Conservation (phyloP, 2,329 filamentous ascomycete species). For the Fusarium kyushuense region DNA sequence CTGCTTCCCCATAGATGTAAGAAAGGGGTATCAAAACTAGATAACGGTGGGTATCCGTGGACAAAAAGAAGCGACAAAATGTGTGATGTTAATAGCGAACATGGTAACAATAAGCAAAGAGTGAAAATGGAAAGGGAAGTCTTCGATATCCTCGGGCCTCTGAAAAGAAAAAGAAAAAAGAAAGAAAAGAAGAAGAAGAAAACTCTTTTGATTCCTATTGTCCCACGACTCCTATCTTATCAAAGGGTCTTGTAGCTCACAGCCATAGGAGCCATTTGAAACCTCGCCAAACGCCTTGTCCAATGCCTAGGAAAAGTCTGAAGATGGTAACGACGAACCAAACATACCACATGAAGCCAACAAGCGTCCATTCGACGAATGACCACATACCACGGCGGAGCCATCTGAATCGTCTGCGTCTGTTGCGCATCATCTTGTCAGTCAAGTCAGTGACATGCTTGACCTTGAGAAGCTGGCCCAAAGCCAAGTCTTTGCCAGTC, state of each 20-base stretch:
- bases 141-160: not conserved
- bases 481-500: constrained; percentile 79
- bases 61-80: constrained; percentile 8
- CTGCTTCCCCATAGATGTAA: constrained; percentile 32
- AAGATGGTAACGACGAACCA: constrained; percentile 89
- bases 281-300: constrained; percentile 68
- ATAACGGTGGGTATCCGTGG: constrained; percentile 22
- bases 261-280: constrained; percentile 90
- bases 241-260: constrained; percentile 51
- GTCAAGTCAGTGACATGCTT: constrained; percentile 85
- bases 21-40: constrained; percentile 47
- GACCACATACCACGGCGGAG: constrained; percentile 82
- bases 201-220: constrained; percentile 19
- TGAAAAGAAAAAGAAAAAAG: too few relatives aligned
- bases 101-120: constrained; percentile 7
- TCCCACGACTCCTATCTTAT: constrained; percentile 3
- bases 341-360: constrained; percentile 93
- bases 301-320: constrained; percentile 72
- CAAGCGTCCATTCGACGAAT: constrained; percentile 85
- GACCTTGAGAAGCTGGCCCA: constrained; percentile 80
- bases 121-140: constrained; percentile 6
- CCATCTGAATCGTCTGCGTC: constrained; percentile 77
- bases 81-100: not conserved
- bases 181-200: too few relatives aligned
- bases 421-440: constrained; percentile 77